A percentile compares a stretch with the other conserved stretches of the same genome.
Evolutionary conservation across 75 land plant genomes (phyloP).

Genomic region (Gnetum montanum): DNA sequence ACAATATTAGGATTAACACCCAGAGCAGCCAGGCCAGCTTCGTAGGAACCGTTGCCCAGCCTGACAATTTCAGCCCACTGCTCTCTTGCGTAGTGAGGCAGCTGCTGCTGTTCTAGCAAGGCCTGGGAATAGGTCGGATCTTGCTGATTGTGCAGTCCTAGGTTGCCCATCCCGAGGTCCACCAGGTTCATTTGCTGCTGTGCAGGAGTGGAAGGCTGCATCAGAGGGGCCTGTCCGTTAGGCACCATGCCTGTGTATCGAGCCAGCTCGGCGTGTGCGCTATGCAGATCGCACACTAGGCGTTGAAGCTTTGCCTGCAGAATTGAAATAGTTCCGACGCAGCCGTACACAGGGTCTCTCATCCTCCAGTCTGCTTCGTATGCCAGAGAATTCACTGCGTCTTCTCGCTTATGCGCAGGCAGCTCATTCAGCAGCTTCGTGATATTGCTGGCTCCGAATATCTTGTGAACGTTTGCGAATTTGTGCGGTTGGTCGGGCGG

Average conservation of each 20-base stretch:
- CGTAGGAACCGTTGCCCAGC: conserved; percentile 26
- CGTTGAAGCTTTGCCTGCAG: conserved; percentile 40
- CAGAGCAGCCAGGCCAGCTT: conserved; percentile 28
- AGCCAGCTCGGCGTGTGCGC: conserved; percentile 42
- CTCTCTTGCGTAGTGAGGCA: conserved; percentile 22
- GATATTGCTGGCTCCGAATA: conserved; percentile 60
- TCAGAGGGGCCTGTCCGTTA: conserved; percentile 10
- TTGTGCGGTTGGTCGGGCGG: conserved; percentile 53
- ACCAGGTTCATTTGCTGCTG: conserved; percentile 1
- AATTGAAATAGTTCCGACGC: conserved; percentile 51
- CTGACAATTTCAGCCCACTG: conserved; percentile 28
- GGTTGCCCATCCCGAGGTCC: neutral
- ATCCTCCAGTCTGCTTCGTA: conserved; percentile 57
- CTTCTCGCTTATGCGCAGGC: conserved; percentile 39
- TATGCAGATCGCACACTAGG: conserved; percentile 53
- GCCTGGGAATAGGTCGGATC: neutral
- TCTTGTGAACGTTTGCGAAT: conserved; percentile 50
- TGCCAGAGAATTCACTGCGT: conserved; percentile 53
- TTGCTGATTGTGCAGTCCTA: neutral
- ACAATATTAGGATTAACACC: neutral
- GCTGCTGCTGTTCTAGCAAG: neutral
- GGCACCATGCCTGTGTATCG: conserved; percentile 13
- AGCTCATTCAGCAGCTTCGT: conserved; percentile 60
- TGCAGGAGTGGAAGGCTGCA: too few relatives aligned
- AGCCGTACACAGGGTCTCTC: conserved; percentile 54